Base-by-base conservation (phyloP, 2,329 filamentous ascomycete species). In the Alternaria metachromatica region DNA sequence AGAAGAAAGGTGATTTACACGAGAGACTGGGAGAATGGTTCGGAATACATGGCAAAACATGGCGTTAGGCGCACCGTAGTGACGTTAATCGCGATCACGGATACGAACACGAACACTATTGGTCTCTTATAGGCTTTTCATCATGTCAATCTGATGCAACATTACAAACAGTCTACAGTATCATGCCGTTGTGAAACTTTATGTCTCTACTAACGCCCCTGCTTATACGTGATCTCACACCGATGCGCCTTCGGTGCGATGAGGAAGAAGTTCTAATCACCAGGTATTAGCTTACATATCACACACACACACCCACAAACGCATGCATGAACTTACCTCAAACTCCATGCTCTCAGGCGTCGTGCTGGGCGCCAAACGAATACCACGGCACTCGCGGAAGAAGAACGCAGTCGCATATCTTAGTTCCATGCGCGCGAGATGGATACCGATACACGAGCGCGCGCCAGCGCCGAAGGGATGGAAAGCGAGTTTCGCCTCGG, bases 401-500 rank as follows among this genome's bases (percentile, higher is more conserved):
- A 89, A 87, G 6, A 82, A 77, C 0, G 85, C 84, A 0, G 83
- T 80, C 0, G 82, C 85, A 37, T 87, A 81, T 9, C 86, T 81
- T 28, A 89, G 70, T 69, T 89, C 87, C 76, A 87, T 87, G 21
- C 81, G 78, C 0, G 90, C 90, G 66, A 92, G 87, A 69, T 92
- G 89, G 6, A 88, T 87, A 0, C 90, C 90, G 6, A 93, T 82
- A 68, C 90, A 93, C 78, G 90, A 89, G 23, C 90, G 82, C 0
- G 89, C 88, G 0, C 90, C 90, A 18, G 87, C 90, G 2, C 89
- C 88, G 74, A 92, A 92, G 0, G 89, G 89, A 82, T 89, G 88
- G 67, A 90, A 91, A 15, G 87, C 86, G 3, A 85, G 82, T 56
- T 86, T 84, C 1, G 78, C 77, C 3, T 69, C 72, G 1, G 72